Conservation (phyloP, 2,329 filamentous ascomycete species). For the Aureobasidium sp. region DNA sequence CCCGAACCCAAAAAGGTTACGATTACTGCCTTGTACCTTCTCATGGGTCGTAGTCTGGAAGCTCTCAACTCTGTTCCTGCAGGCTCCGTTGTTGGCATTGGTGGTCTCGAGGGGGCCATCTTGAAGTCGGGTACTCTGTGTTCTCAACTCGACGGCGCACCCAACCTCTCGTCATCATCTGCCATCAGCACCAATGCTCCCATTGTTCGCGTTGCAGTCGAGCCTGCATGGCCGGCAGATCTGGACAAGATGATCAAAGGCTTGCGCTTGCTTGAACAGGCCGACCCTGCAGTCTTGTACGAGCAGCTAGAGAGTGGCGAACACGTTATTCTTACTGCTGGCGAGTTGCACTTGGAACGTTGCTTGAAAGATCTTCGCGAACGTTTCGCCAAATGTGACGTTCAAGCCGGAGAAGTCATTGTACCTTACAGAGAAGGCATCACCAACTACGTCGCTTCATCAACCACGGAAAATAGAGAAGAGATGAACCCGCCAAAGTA, state of each 20-base stretch:
- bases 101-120: conserved; percentile 84
- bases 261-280: conserved; percentile 78
- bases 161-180: conserved; percentile 81
- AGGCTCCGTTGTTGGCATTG: conserved; percentile 91
- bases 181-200: conserved; percentile 63
- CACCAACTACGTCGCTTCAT: conserved; percentile 40
- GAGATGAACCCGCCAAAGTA: conserved; percentile 89
- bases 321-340: conserved; percentile 88
- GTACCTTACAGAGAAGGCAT: conserved; percentile 95
- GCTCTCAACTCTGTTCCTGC: conserved; percentile 76
- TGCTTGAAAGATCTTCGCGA: conserved; percentile 91
- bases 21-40: conserved; percentile 80
- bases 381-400: conserved; percentile 86
- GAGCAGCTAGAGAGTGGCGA: conserved; percentile 89
- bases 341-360: conserved; percentile 86
- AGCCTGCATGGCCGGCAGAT: conserved; percentile 82
- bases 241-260: conserved; percentile 92
- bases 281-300: conserved; percentile 92
- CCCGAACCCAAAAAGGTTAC: conserved; percentile 75
- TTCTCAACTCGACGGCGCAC: conserved; percentile 73
- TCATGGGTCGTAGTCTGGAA: conserved; percentile 90
- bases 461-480: conserved; percentile 40
- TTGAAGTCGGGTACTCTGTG: conserved; percentile 92
- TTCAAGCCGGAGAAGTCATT: conserved; percentile 88
- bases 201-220: conserved; percentile 92